Conservation (phyloP, 768 basidiomycete genomes). For the Suillus subaureus region DNA sequence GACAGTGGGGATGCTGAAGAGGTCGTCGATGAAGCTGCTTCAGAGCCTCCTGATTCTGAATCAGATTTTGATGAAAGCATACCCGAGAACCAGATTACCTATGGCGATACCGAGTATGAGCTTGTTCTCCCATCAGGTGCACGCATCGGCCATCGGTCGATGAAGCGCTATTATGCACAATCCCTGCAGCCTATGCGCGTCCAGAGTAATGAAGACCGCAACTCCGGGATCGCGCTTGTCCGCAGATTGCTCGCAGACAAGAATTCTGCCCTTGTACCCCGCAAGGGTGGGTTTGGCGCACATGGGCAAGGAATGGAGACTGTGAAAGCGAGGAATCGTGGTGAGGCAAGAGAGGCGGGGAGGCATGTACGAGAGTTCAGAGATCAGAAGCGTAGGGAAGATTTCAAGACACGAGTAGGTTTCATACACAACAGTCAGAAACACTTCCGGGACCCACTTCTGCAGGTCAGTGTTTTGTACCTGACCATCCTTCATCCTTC, state of each 20-base stretch:
- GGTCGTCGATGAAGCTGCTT: constrained; percentile 40
- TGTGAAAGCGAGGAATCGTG: constrained; percentile 89
- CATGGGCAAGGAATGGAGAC: constrained; percentile 82
- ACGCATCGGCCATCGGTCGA: constrained; percentile 88
- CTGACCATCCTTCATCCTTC: background rate
- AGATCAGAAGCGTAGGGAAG: constrained; percentile 76
- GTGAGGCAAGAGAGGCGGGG: constrained; percentile 92
- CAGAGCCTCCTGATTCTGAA: constrained; percentile 39
- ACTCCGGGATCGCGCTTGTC: constrained; percentile 76
- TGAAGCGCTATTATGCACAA: constrained; percentile 87
- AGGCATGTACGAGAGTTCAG: constrained; percentile 83
- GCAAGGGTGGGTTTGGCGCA: constrained; percentile 84
- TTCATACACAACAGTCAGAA: constrained; percentile 87
- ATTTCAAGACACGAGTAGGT: constrained; percentile 82
- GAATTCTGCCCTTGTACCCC: constrained; percentile 81
- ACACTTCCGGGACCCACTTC: constrained; percentile 76
- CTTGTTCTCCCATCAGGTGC: constrained; percentile 92
- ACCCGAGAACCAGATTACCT: constrained; percentile 60
- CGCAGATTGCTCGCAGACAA: constrained; percentile 79
- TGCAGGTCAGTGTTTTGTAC: constrained; percentile 45
- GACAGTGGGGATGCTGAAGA: constrained; percentile 27
- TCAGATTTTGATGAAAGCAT: constrained; percentile 42
- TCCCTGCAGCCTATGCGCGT: constrained; percentile 56
- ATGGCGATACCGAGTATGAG: constrained; percentile 82
- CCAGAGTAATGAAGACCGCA: constrained; percentile 57